Percentiles rank a stretch among this genome's conserved stretches.
phyloP scores from a whole-genome alignment of 2,329 filamentous ascomycete genomes.

The Pochonia chlamydosporia region DNA sequence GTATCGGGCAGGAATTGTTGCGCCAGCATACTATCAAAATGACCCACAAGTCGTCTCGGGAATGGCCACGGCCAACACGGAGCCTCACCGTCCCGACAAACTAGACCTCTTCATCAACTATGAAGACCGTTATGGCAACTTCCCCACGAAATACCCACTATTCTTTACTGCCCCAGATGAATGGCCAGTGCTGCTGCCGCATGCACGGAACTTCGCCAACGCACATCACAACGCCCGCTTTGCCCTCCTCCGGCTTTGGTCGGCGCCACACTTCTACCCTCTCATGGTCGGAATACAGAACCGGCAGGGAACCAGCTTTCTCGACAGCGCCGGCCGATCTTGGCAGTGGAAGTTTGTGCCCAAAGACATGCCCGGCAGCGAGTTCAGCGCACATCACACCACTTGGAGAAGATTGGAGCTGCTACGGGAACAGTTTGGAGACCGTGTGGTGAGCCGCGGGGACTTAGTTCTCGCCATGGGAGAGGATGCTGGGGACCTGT shows the following conservation, averaged over 20 bases:
- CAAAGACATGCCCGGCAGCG: constrained; percentile 21
- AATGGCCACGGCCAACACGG: constrained; percentile 15
- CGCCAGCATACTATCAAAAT: constrained; percentile 15
- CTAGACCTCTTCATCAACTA: constrained; percentile 23
- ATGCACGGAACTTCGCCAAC: constrained; percentile 11
- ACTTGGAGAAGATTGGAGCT: constrained; percentile 11
- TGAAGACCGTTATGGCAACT: constrained; percentile 15
- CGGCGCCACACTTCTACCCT: constrained; percentile 22
- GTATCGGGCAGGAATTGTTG: constrained; percentile 19
- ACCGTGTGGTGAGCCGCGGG: constrained; percentile 14
- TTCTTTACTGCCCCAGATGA: constrained; percentile 11
- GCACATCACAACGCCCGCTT: constrained; percentile 16
- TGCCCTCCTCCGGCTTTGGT: constrained; percentile 20
- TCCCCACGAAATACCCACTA: constrained; percentile 8
- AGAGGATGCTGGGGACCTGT: constrained; percentile 13
- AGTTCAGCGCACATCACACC: constrained; percentile 15
- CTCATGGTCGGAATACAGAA: constrained; percentile 18
- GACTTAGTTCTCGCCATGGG: constrained; percentile 24
- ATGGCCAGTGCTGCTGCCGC: constrained; percentile 17
- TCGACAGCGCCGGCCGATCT: constrained; percentile 17
- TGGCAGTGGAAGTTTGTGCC: constrained; percentile 24
- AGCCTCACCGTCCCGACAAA: constrained; percentile 19
- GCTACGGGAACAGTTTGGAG: constrained; percentile 13
- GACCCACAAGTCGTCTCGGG: constrained; percentile 14
- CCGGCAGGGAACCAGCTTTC: constrained; percentile 16